phyloP scores from a whole-genome alignment of 2,329 filamentous ascomycete genomes.

The Clarireedia homoeocarpa region DNA sequence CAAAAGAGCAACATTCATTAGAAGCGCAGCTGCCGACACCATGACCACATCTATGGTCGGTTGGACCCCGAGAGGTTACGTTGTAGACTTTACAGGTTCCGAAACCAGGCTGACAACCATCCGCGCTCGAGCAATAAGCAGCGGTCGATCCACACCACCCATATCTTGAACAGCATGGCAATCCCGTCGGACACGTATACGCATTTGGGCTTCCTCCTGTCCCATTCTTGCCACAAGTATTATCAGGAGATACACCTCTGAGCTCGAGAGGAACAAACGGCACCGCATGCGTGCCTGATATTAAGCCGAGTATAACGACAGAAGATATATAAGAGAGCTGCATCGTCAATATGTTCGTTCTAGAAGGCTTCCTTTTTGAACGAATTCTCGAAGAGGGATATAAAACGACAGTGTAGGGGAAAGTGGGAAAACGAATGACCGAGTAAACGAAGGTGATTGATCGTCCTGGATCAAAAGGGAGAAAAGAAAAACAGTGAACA shows the following conservation, averaged over 20 bases:
- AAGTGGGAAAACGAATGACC: not conserved
- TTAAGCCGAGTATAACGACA: not conserved
- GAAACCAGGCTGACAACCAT: conserved; percentile 18
- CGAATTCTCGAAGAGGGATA: not conserved
- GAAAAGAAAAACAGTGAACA: not conserved
- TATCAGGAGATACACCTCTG: conserved; percentile 10
- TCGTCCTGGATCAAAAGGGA: not conserved
- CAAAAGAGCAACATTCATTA: conserved; percentile 13
- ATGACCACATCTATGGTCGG: conserved; percentile 40
- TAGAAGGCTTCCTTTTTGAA: not conserved
- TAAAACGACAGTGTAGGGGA: not conserved
- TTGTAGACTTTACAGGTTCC: conserved; percentile 35
- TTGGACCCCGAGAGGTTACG: conserved; percentile 33
- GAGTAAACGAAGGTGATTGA: not conserved
- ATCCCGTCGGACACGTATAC: conserved; percentile 19
- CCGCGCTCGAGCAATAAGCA: conserved; percentile 4
- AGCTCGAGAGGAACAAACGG: not conserved
- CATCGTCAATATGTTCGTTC: not conserved
- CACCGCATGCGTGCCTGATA: not conserved
- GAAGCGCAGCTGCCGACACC: conserved; percentile 9
- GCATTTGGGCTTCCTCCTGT: conserved; percentile 8
- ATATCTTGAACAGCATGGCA: conserved; percentile 27
- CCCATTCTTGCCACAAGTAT: conserved; percentile 13
- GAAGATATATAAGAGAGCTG: not conserved
- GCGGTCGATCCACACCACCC: conserved; percentile 12